Evolutionary conservation across 495 filamentous ascomycete species (phyloP).

Genomic region (Parachaetomium inaequale): DNA sequence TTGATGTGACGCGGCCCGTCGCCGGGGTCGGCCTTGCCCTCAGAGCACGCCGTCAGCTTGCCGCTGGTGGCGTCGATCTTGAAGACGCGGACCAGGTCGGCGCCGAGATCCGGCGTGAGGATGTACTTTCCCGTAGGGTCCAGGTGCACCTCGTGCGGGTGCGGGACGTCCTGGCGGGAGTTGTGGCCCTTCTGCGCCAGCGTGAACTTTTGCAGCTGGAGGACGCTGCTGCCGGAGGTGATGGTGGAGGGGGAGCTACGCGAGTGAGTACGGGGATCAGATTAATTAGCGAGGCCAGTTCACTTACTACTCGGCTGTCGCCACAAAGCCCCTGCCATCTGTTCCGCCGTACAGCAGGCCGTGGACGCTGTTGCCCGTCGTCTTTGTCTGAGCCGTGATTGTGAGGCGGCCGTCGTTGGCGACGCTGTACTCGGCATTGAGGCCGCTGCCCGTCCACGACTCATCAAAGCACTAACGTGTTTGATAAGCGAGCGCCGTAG

Average conservation of each 20-base stretch:
- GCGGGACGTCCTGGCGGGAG: constrained; percentile 62
- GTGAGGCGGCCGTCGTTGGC: constrained; percentile 39
- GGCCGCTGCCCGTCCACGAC: constrained; percentile 37
- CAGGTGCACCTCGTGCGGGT: constrained; percentile 64
- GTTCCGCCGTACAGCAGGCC: constrained; percentile 38
- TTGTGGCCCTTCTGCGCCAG: constrained; percentile 48
- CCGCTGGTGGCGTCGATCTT: constrained; percentile 47
- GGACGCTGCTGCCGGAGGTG: constrained; percentile 29
- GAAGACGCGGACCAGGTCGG: constrained; percentile 63
- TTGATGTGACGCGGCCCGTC: constrained; percentile 46
- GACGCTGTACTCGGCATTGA: constrained; percentile 42
- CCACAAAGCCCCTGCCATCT: constrained; percentile 42
- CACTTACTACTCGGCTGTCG: constrained; percentile 48
- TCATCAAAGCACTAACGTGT: constrained; percentile 67
- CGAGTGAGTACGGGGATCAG: background rate
- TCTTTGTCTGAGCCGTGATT: constrained; percentile 31
- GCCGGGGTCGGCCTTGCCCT: constrained; percentile 36
- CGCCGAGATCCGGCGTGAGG: constrained; percentile 67
- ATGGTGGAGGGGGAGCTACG: constrained; percentile 42
- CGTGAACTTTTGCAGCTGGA: constrained; percentile 55
- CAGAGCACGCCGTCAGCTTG: constrained; percentile 35
- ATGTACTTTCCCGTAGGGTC: constrained; percentile 66
- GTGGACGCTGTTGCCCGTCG: constrained; percentile 41
- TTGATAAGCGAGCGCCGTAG: too few relatives aligned
- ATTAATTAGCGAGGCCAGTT: background rate